Evolutionary conservation across 1,284 basidiomycete genomes (phyloP), one percentile per base, ranked within the genome.

Genomic region (Calocybe gambosa): DNA sequence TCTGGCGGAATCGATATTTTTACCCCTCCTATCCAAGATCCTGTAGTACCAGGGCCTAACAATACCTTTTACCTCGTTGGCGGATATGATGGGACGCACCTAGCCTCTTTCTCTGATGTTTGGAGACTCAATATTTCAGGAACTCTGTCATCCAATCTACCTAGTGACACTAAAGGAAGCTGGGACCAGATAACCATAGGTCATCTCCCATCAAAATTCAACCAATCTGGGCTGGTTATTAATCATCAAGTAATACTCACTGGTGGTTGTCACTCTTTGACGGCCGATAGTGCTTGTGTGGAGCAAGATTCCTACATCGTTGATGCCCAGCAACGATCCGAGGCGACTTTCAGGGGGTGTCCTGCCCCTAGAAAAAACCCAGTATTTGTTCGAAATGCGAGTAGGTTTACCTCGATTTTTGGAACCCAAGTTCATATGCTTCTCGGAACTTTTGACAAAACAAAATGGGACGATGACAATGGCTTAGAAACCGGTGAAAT

Each of bases 1-100:
- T 75, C 76, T 19, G 86, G 87, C 39, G 86, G 86, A 2, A 80
- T 78, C 42, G 87, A 89, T 52, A 61, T 68, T 38, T 73, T 74
- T 21, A 67, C 70, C 5, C 29, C 62, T 3, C 55, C 70, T 25
- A 64, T 71, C 35, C 62, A 64, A 50, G 74, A 78, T 61, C 63
- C 64, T 33, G 48, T 65, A 15, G 56, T 73, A 15, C 65, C 75
- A 25, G 71, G 70, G 13, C 77, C 75, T 13, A 82, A 82, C 56
- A 85, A 82, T 55, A 78, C 82, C 0, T 78, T 86, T 55, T 85
- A 76, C 62, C 67, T 88, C 52, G 71, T 75, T 8, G 87, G 86
- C 20, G 86, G 87, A 7, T 74, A 69, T 33, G 68, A 84, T 51
- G 75, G 74, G 5, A 62, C 56, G 16, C 64, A 60, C 1, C 54